A percentile compares a stretch with the other conserved stretches of the same genome.
Evolutionary conservation across 148 eudicot species (phyloP).

Genomic region (Rhododendron griersonianum): DNA sequence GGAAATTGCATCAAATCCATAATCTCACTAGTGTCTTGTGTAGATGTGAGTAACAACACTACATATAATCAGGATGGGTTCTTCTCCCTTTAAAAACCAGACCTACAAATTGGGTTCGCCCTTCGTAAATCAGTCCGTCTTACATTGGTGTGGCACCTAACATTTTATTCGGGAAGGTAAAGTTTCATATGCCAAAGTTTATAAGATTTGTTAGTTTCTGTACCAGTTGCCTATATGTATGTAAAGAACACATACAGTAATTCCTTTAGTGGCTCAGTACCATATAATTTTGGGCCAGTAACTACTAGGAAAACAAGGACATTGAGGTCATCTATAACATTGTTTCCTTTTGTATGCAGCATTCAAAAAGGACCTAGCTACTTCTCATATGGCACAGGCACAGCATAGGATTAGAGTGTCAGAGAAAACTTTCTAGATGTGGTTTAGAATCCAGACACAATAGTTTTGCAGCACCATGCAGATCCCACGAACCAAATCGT

Average conservation of each 20-base stretch:
- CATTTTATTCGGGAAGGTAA: not conserved
- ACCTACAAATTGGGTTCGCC: not conserved
- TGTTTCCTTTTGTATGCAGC: not conserved
- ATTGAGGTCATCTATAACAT: not conserved
- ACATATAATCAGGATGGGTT: not conserved
- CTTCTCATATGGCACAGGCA: not conserved
- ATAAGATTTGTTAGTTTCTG: not conserved
- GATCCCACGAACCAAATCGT: not conserved
- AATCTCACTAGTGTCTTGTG: not conserved
- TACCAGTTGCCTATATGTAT: not conserved
- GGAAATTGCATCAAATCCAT: not conserved
- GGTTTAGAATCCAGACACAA: not conserved
- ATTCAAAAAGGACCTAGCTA: not conserved
- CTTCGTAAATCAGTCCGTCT: not conserved
- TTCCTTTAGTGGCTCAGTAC: not conserved
- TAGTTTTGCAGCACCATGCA: not conserved
- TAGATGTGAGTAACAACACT: not conserved
- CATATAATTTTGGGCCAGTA: not conserved
- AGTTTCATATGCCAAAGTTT: not conserved
- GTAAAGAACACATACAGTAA: not conserved
- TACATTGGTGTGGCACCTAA: not conserved
- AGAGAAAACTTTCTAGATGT: not conserved
- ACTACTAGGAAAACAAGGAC: not conserved
- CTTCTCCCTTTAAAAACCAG: not conserved
- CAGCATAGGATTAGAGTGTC: not conserved